Base-by-base conservation (phyloP, 2,329 filamentous ascomycete genomes). In the Apiospora arundinis region DNA sequence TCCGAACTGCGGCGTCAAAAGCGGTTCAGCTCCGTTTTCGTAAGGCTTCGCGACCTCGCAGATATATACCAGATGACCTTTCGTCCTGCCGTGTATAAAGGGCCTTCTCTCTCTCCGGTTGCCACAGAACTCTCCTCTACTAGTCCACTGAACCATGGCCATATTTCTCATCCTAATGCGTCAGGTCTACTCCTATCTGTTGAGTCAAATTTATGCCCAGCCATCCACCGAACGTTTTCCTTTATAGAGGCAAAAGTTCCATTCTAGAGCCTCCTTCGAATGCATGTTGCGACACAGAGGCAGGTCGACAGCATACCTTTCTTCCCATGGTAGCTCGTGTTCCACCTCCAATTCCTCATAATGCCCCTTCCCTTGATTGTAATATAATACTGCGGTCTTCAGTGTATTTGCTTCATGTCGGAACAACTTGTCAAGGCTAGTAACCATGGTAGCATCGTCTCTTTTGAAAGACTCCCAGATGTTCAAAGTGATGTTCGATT, bases 401-500 rank as follows among this genome's bases (percentile, higher is more conserved):
- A 52, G 23, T 28, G 11, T 52, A 52, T 52, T 52, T 52, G 4
- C 23, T 28, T 52, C 23, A 28, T 52, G 49, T 52, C 23, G 49
- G 49, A 52, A 52, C n/a, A 52, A 23, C 25, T 52, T 52, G 18
- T 52, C 49, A 52, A 52, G 25, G 9, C 49, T 52, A 52, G 23
- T 52, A 28, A 52, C 49, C 49, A 52, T 52, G 8, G 49, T 52
- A 12, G 25, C 49, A 23, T 52, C 49, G 49, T 52, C 49, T 52
- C 49, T 52, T 52, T 28, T 28, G 25, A 52, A 28, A 9, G 49
- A 52, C 18, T 52, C 49, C 49, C 49, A 52, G 23, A 52, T 52
- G 49, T 52, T 52, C 49, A 52, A 52, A 52, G 25, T n/a, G 49
- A 52, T 52, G 4, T 52, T 52, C 49, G 49, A 52, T 52, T 5